These are phyloP conservation scores for Persicaria maculosa DNA, from an alignment of 148 eudicot genomes.

Conservation along the genomic window DNA sequence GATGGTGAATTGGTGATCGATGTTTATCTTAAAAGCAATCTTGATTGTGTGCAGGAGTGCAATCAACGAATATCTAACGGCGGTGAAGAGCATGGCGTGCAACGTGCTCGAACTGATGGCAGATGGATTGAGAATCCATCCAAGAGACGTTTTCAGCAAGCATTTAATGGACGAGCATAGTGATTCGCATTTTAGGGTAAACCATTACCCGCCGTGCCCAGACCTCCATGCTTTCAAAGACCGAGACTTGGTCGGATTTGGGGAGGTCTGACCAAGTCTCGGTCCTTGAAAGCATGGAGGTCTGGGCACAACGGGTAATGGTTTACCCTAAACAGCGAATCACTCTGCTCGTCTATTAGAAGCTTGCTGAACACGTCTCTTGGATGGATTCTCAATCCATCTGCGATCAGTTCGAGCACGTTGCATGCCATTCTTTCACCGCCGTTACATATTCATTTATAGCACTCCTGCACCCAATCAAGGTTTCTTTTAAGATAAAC, in stretches of 20 bases:
- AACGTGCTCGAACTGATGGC: slow-evolving; percentile 37
- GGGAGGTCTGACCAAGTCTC: slow-evolving; percentile 22
- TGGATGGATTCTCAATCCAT: too few species aligned
- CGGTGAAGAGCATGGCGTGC: slow-evolving; percentile 36
- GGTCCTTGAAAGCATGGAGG: too few species aligned
- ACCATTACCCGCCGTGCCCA: slow-evolving; percentile 60
- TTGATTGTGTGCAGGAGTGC: slow-evolving; percentile 6
- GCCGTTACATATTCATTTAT: too few species aligned
- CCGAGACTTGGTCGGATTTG: slow-evolving; percentile 44
- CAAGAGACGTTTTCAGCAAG: slow-evolving; percentile 29
- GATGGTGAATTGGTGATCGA: neutral
- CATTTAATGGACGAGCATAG: slow-evolving; percentile 35
- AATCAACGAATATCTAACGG: slow-evolving; percentile 26
- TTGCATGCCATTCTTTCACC: too few species aligned
- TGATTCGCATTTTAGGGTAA: slow-evolving; percentile 48
- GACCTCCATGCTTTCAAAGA: slow-evolving; percentile 20
- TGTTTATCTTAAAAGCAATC: neutral
- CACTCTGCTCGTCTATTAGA: too few species aligned
- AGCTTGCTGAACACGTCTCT: too few species aligned
- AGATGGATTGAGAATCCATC: slow-evolving; percentile 36
- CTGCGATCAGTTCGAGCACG: too few species aligned
- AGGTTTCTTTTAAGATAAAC: too few species aligned
- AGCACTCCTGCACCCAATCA: too few species aligned
- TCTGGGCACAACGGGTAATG: too few species aligned
- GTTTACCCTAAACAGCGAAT: too few species aligned